Evolutionary conservation across 306 rosid species (phyloP).

Genomic region (Myrica gale): DNA sequence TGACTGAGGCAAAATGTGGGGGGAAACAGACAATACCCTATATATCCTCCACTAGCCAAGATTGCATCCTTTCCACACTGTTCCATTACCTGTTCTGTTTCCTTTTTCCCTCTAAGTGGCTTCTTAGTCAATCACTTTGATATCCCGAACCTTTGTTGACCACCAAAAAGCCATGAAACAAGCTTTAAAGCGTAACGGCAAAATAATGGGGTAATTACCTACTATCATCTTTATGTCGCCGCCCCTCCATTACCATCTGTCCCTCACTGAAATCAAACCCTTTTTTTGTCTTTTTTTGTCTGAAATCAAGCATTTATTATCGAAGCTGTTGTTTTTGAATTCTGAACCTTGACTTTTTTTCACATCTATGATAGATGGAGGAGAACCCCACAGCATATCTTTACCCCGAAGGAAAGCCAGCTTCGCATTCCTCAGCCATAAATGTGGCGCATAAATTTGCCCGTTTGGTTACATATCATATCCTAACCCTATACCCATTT

Average conservation of each 20-base stretch:
- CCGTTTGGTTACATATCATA: neutral
- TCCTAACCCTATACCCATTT: constrained; percentile 12
- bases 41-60: neutral
- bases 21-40: too few species aligned
- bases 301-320: neutral
- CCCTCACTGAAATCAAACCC: neutral
- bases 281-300: neutral
- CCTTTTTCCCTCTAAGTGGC: neutral
- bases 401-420: constrained; percentile 32
- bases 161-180: constrained; percentile 27
- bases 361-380: constrained; percentile 10
- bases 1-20: too few species aligned
- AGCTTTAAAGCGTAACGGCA: neutral
- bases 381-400: neutral
- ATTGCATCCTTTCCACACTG: neutral
- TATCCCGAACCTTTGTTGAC: constrained; percentile 25
- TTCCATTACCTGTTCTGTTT: neutral
- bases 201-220: constrained; percentile 7
- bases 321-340: neutral
- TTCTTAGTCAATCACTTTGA: neutral
- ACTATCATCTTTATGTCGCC: neutral
- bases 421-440: constrained; percentile 1
- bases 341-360: neutral
- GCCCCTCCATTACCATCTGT: neutral
- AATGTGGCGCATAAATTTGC: neutral